phyloP scores from a whole-genome alignment of 139 green algal species.

The Desmodesmus armatus region DNA sequence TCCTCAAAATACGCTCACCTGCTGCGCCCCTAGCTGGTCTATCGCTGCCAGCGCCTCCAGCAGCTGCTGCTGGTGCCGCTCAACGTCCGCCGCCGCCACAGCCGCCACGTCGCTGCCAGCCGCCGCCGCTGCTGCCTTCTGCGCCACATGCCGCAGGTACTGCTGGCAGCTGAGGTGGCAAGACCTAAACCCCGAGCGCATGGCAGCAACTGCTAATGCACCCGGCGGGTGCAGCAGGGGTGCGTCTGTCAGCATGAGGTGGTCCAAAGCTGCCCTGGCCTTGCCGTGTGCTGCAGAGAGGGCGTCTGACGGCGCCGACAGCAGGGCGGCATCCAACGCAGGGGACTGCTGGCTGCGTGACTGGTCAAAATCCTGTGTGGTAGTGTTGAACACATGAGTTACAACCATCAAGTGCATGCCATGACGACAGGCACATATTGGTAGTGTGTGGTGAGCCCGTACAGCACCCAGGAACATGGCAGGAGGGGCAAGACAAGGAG shows the following conservation, averaged over 20 bases:
- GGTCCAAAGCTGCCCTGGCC: slow-evolving; percentile 57
- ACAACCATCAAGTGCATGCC: no score
- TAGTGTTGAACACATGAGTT: no score
- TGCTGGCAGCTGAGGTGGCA: slow-evolving; percentile 5
- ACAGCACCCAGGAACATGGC: background rate
- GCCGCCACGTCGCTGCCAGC: background rate
- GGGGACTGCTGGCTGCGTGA: slow-evolving; percentile 24
- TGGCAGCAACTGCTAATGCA: slow-evolving; percentile 64
- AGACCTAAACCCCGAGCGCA: slow-evolving; percentile 55
- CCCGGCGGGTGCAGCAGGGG: slow-evolving; percentile 78
- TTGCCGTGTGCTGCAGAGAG: slow-evolving; percentile 4
- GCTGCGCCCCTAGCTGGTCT: slow-evolving; percentile 11
- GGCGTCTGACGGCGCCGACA: slow-evolving; percentile 35
- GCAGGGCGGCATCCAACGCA: slow-evolving; percentile 13
- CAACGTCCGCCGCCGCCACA: background rate
- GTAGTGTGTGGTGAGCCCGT: no score
- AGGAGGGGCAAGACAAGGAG: background rate
- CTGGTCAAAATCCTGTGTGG: slow-evolving; percentile 32
- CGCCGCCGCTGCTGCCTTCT: slow-evolving; percentile 3
- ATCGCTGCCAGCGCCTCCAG: slow-evolving; percentile 7
- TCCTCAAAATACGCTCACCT: no score
- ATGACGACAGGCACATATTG: no score
- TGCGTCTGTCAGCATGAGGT: slow-evolving; percentile 82
- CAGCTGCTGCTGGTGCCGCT: slow-evolving; percentile 39
- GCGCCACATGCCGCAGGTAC: slow-evolving; percentile 9